A percentile compares a stretch with the other conserved stretches of the same genome.
Evolutionary conservation across 805 yeast species (phyloP).

Genomic region (Kodamaea nitidulidarum): DNA sequence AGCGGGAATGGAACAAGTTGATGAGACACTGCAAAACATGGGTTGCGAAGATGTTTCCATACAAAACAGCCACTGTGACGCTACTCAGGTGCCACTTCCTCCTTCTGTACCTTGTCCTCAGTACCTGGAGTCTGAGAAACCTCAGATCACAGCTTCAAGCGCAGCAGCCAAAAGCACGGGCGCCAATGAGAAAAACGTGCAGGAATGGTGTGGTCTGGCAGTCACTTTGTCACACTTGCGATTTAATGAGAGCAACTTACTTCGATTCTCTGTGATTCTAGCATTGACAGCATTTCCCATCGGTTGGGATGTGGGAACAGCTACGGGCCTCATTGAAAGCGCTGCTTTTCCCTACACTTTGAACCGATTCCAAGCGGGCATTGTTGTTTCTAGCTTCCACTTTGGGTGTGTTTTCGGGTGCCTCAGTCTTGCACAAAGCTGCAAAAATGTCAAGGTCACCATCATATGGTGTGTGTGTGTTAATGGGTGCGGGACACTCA

Average conservation of each 20-base stretch:
- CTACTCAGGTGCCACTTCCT: too few relatives aligned
- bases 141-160: too few relatives aligned
- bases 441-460: conserved; percentile 13
- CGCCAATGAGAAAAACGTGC: not conserved
- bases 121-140: too few relatives aligned
- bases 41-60: too few relatives aligned
- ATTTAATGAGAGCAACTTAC: not conserved
- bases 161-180: too few relatives aligned
- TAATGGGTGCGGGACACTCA: conserved; percentile 17
- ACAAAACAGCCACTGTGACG: too few relatives aligned
- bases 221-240: too few relatives aligned
- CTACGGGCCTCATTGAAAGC: conserved; percentile 15
- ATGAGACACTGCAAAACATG: too few relatives aligned
- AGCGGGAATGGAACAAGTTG: too few relatives aligned
- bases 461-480: conserved; percentile 12
- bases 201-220: not conserved
- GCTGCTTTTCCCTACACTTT: conserved; percentile 11
- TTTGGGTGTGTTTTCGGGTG: conserved; percentile 23
- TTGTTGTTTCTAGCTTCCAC: conserved; percentile 21
- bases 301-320: conserved; percentile 27
- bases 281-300: conserved; percentile 20
- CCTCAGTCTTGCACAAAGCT: conserved; percentile 11
- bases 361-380: conserved; percentile 15
- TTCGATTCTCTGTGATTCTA: conserved; percentile 8
- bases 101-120: too few relatives aligned